phyloP scores from a whole-genome alignment of 768 basidiomycete genomes.

The Termitomyces sp. region DNA sequence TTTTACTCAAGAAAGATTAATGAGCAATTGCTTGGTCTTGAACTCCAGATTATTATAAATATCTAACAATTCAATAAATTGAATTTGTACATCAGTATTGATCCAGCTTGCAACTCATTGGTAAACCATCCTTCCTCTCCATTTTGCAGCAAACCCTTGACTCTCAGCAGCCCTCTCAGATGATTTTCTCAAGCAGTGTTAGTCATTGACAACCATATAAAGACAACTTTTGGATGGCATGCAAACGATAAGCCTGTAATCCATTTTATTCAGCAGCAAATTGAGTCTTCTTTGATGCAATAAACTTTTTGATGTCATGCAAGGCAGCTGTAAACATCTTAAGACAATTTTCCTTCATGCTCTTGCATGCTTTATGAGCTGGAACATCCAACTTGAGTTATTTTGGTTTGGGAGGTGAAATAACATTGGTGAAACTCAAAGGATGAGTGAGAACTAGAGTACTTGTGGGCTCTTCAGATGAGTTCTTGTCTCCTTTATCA shows the following conservation, averaged over 20 bases:
- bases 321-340: not conserved
- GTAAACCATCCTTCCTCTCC: not conserved
- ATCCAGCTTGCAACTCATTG: constrained; percentile 16
- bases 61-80: no score
- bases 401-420: constrained; percentile 8
- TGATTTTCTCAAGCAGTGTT: constrained; percentile 13
- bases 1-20: no score
- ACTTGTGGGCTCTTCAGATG: not conserved
- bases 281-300: constrained; percentile 11
- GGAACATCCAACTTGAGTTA: constrained; percentile 10
- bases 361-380: not conserved
- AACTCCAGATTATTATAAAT: no score
- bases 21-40: no score
- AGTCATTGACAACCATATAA: constrained; percentile 17
- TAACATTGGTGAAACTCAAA: not conserved
- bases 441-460: not conserved
- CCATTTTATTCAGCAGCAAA: constrained; percentile 13
- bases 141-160: constrained; percentile 15
- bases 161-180: constrained; percentile 19
- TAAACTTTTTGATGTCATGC: constrained; percentile 13
- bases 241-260: constrained; percentile 19
- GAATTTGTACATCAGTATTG: no score
- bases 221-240: constrained; percentile 19
- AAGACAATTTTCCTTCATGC: not conserved
- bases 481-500: not conserved